Evolutionary conservation across 169 alveolate genomes (phyloP).

Genomic region (Babesia gibsoni): DNA sequence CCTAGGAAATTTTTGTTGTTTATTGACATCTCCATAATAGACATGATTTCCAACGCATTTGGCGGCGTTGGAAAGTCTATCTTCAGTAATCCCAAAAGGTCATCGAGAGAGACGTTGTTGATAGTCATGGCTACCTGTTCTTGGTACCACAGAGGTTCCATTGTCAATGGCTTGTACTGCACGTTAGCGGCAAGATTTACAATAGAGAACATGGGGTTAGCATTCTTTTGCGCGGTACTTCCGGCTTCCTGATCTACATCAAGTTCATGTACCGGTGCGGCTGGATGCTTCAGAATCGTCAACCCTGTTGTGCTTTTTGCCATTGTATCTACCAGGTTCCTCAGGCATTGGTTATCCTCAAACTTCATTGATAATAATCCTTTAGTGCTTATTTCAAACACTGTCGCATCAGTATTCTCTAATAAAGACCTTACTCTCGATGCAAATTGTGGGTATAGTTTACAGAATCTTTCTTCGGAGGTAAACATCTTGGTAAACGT

Average conservation of each 20-base stretch:
- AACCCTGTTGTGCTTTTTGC: conserved; percentile 30
- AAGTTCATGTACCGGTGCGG: conserved; percentile 29
- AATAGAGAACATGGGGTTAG: conserved; percentile 27
- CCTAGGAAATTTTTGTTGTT: conserved; percentile 57
- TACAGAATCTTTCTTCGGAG: conserved; percentile 23
- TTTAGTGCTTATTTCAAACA: background rate
- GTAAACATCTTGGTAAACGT: conserved; percentile 37
- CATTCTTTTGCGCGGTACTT: conserved; percentile 13
- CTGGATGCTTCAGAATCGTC: conserved; percentile 29
- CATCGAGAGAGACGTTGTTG: conserved; percentile 43
- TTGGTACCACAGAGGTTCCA: conserved; percentile 30
- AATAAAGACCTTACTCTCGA: conserved; percentile 16
- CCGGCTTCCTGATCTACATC: conserved; percentile 16
- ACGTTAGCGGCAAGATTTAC: conserved; percentile 44
- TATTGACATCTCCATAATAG: conserved; percentile 61
- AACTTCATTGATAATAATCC: conserved; percentile 7
- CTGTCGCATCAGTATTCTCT: conserved; percentile 20
- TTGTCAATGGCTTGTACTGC: conserved; percentile 14
- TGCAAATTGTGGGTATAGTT: conserved; percentile 48
- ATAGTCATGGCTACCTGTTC: conserved; percentile 44
- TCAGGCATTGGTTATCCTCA: conserved; percentile 38
- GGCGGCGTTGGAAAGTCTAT: conserved; percentile 52
- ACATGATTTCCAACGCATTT: conserved; percentile 49
- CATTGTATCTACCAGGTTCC: conserved; percentile 26
- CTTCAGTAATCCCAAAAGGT: conserved; percentile 34